A percentile compares a stretch with the other conserved stretches of the same genome.
Conservation (phyloP, 1,284 basidiomycete genomes). For the Xerocomus amazonicus region DNA sequence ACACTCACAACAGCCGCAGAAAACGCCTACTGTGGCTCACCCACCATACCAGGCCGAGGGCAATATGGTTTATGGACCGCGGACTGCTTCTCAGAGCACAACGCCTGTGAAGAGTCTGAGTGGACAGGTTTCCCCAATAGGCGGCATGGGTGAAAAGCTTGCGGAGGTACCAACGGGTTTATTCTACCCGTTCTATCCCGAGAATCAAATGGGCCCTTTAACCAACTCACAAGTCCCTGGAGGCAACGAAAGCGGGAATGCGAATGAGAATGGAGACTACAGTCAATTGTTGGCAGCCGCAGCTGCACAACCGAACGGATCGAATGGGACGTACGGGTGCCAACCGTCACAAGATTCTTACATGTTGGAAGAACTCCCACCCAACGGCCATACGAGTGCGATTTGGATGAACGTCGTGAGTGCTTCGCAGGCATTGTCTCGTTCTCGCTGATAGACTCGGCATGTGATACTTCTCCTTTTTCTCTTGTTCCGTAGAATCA, state of each 20-base stretch:
- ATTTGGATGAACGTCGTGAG: constrained; percentile 43
- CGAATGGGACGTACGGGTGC: constrained; percentile 46
- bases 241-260: constrained; percentile 18
- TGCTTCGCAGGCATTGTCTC: constrained; percentile 27
- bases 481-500: constrained; percentile 22
- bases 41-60: constrained; percentile 21
- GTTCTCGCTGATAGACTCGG: constrained; percentile 31
- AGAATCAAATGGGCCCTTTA: constrained; percentile 38
- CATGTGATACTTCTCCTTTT: constrained; percentile 3
- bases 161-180: constrained; percentile 61
- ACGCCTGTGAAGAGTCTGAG: constrained; percentile 26
- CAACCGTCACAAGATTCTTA: constrained; percentile 54
- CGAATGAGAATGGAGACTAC: constrained; percentile 39
- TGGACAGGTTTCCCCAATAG: constrained; percentile 21
- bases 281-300: constrained; percentile 53
- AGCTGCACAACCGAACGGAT: constrained; percentile 43
- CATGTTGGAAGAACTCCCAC: constrained; percentile 57
- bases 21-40: constrained; percentile 43
- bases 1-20: constrained; percentile 30
- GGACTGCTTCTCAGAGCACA: constrained; percentile 32
- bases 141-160: constrained; percentile 39
- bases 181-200: constrained; percentile 74
- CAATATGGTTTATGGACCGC: constrained; percentile 36
- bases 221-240: constrained; percentile 17
- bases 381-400: constrained; percentile 31